Evolutionary conservation across 306 rosid genomes (phyloP).

Genomic region (Quercus glauca): DNA sequence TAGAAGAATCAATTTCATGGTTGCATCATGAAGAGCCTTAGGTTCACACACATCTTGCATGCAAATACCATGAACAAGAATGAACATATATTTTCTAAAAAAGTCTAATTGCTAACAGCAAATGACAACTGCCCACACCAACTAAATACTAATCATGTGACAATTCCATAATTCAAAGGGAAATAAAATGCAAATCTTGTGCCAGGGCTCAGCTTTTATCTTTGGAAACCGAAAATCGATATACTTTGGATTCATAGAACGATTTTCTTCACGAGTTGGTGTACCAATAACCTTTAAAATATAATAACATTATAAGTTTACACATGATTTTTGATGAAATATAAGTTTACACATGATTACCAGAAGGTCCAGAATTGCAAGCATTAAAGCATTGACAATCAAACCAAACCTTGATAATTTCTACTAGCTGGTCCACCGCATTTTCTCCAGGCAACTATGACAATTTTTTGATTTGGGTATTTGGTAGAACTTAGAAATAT

Average conservation of each 20-base stretch:
- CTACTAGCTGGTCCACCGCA: conserved; percentile 96
- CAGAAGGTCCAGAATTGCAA: neutral
- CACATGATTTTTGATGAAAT: too few species aligned
- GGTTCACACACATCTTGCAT: neutral
- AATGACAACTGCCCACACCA: neutral
- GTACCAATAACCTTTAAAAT: conserved; percentile 66
- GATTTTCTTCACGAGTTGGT: conserved; percentile 95
- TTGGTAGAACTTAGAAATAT: too few species aligned
- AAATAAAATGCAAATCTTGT: conserved; percentile 58
- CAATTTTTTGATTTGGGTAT: too few species aligned
- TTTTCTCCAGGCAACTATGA: conserved; percentile 76
- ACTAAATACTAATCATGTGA: neutral
- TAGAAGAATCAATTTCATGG: neutral
- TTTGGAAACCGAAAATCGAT: conserved; percentile 89
- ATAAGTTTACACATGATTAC: neutral
- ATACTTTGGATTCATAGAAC: conserved; percentile 95
- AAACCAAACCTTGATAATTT: conserved; percentile 76
- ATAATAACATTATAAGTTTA: conserved; percentile 4
- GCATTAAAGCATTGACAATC: neutral
- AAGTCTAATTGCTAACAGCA: neutral
- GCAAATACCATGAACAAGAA: neutral
- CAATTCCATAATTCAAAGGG: conserved; percentile 2
- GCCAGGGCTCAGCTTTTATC: conserved; percentile 96
- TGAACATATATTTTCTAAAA: neutral
- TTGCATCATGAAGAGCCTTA: neutral